Conservation (phyloP, 768 basidiomycete species). For the Lactarius indigo region DNA sequence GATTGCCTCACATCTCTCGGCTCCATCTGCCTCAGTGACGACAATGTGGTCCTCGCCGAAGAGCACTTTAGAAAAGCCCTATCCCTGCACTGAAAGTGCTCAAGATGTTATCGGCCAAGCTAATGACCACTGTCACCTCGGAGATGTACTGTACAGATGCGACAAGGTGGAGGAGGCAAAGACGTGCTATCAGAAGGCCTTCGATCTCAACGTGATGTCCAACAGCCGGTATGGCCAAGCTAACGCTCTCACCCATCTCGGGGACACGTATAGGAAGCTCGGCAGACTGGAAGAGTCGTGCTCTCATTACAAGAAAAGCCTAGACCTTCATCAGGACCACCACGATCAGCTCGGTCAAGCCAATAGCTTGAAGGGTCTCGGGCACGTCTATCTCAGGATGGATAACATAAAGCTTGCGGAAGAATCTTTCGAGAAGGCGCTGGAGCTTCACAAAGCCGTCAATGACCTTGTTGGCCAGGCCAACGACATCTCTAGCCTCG, state of each 20-base stretch:
- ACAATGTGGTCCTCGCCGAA: not conserved
- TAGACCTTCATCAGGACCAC: conserved; percentile 2
- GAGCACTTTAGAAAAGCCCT: conserved; percentile 9
- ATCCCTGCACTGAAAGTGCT: not conserved
- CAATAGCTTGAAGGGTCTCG: conserved; percentile 19
- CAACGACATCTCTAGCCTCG: conserved; percentile 16
- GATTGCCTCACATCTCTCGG: conserved; percentile 12
- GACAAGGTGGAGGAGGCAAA: conserved; percentile 12
- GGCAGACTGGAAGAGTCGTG: conserved; percentile 9
- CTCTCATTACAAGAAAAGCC: not conserved
- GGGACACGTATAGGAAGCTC: conserved; percentile 16
- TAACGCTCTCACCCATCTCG: conserved; percentile 20
- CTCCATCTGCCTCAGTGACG: conserved; percentile 4
- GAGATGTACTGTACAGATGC: conserved; percentile 12
- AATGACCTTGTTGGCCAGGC: conserved; percentile 22
- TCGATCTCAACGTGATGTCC: conserved; percentile 3
- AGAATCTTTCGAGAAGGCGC: conserved; percentile 11
- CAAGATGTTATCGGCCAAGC: conserved; percentile 18
- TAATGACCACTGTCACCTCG: conserved; percentile 18
- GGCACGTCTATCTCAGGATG: conserved; percentile 11
- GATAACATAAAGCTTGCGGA: conserved; percentile 4
- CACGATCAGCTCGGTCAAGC: conserved; percentile 16
- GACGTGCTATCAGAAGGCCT: conserved; percentile 7
- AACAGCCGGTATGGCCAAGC: conserved; percentile 15
- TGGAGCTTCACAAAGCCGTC: conserved; percentile 5